Conservation (phyloP, 495 filamentous ascomycete genomes). For the Xylaria longipes region DNA sequence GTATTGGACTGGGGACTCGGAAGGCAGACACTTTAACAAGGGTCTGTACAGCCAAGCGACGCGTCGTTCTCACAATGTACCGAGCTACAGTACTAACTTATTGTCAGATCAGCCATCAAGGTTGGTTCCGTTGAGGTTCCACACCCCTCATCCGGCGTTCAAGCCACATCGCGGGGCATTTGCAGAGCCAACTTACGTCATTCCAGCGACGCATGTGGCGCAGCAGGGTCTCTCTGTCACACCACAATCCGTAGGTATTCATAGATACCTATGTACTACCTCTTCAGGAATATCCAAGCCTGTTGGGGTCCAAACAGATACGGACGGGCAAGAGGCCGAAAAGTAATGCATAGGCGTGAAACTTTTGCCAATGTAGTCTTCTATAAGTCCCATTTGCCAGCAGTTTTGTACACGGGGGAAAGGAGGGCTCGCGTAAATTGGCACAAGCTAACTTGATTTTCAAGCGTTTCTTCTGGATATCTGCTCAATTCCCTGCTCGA, state of each 20-base stretch:
- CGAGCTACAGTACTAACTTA: background rate
- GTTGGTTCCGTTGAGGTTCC: constrained; percentile 12
- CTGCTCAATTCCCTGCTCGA: background rate
- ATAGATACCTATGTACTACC: too few relatives aligned
- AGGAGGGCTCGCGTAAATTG: too few relatives aligned
- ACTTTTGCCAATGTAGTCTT: too few relatives aligned
- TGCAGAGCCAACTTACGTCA: constrained; percentile 19
- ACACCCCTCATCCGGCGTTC: background rate
- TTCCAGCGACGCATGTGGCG: constrained; percentile 9
- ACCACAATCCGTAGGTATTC: too few relatives aligned
- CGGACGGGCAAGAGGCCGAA: background rate
- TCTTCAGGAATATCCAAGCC: too few relatives aligned
- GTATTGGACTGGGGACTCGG: background rate
- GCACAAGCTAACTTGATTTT: background rate
- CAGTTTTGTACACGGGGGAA: background rate
- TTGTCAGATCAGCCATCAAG: constrained; percentile 17
- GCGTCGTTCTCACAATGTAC: constrained; percentile 15
- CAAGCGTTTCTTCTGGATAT: background rate
- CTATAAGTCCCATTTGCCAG: background rate
- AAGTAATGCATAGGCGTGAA: background rate
- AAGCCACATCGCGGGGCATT: constrained; percentile 29
- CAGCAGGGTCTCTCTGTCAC: background rate
- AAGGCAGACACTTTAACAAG: background rate
- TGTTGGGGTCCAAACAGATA: too few relatives aligned
- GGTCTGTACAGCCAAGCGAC: background rate